Evolutionary conservation across 164 flowering plant genomes (phyloP), one percentile per base, ranked within the genome.

Genomic region (Magnolia sinica): DNA sequence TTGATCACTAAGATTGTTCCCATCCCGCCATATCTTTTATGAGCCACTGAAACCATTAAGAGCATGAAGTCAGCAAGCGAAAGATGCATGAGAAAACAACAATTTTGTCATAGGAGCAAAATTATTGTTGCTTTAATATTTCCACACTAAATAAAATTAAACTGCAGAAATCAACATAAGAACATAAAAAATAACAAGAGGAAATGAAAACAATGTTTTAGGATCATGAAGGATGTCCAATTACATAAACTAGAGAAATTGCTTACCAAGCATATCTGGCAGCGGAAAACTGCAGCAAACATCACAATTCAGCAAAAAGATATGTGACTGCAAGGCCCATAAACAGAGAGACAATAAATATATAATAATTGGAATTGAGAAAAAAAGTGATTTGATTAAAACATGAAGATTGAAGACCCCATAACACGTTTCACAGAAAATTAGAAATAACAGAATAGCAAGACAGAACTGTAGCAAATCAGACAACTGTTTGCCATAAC

Each of bases 281-380:
- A 96, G 87, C 13, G 99, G 98, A 78, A 96, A 96, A 80, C 97
- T 94, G 82, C 96, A 91, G 86, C 98, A 92, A 83, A 96, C 94
- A 83, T 96, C 98, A 79, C 98, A 92, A 82, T 94, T 95, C 86
- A 95, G 85, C 90, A 95, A 78, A 85, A 95, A 89, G 65, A 95
- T 92, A 80, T 95, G 96, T 7, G 98, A 88, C 98, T 93, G 95
- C 83, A 63, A 75, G 37, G 73, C 55, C 37, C 74, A 50, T 55
- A 55, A 58, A 50, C 22, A 72, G 67, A 73, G 74, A 50, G 20
- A 73, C 18, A 7, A 70, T 23, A 37, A 52, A 49, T 20, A 64
- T 18, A 37, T n/a, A 74, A 37, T 13, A 45, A 20, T 31, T 16
- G 18, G 45, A 18, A 50, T 29, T 8, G 9, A 18, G 50, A 16